A percentile compares a stretch with the other conserved stretches of the same genome.
Conservation (phyloP, 257 asterid genomes). For the Solanum okadae region DNA sequence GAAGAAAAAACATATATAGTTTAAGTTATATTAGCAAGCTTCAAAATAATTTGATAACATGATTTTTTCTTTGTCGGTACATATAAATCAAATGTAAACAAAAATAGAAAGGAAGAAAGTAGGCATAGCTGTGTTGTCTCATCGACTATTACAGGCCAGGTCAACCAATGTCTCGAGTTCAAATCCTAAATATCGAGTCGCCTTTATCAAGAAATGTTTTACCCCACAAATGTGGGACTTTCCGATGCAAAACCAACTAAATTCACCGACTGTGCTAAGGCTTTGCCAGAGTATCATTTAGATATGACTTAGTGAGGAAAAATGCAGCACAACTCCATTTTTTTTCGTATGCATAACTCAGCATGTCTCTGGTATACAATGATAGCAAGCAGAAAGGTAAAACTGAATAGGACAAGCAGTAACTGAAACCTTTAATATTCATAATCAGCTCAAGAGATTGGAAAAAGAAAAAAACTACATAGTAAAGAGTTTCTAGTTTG, state of each 20-base stretch:
- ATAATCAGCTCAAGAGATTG: neutral
- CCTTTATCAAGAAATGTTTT: neutral
- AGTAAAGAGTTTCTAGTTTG: constrained; percentile 24
- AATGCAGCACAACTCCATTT: neutral
- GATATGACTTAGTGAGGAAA: neutral
- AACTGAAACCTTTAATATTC: neutral
- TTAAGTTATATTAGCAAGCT: neutral
- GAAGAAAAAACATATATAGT: neutral
- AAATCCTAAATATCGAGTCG: neutral
- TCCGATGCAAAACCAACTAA: neutral
- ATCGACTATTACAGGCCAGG: neutral
- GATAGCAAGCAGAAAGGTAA: neutral
- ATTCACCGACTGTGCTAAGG: neutral
- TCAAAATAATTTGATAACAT: neutral
- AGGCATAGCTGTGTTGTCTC: neutral
- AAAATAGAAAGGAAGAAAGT: neutral
- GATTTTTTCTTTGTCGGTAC: neutral
- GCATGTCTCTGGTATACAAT: neutral
- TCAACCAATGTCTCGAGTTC: neutral
- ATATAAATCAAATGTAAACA: neutral
- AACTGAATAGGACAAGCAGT: neutral
- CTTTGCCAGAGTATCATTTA: neutral
- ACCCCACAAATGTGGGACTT: neutral
- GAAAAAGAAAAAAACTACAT: neutral
- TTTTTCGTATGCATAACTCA: neutral